A percentile compares a stretch with the other conserved stretches of the same genome.
Evolutionary conservation across 306 rosid species (phyloP).

Genomic region (Cyclanthera cordifolia): DNA sequence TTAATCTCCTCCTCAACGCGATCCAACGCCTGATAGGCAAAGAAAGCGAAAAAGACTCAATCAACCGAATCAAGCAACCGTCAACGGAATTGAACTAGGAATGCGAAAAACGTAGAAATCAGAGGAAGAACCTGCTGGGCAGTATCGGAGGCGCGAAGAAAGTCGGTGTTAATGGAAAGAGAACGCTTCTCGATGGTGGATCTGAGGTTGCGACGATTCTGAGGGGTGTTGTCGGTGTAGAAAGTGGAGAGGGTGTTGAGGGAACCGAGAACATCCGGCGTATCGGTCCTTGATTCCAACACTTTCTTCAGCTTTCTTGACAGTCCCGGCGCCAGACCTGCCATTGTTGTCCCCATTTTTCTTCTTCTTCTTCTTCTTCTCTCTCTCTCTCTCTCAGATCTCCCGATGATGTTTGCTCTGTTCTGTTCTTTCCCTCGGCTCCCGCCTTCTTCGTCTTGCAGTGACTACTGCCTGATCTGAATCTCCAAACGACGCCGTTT

Average conservation of each 20-base stretch:
- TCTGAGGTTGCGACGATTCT: constrained; percentile 85
- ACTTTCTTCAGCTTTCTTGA: constrained; percentile 98
- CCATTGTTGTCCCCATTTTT: constrained; percentile 48
- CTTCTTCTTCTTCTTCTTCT: no score
- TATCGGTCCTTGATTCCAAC: constrained; percentile 66
- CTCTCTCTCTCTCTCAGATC: constrained; percentile 18
- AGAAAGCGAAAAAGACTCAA: neutral
- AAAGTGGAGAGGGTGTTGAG: constrained; percentile 75
- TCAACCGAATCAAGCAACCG: neutral
- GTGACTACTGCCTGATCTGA: neutral
- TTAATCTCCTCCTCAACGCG: constrained; percentile 72
- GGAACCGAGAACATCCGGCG: constrained; percentile 73
- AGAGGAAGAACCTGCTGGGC: constrained; percentile 37
- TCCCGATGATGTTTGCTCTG: neutral
- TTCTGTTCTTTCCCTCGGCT: neutral
- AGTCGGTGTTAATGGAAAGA: constrained; percentile 64
- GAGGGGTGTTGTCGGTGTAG: constrained; percentile 73
- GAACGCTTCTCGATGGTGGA: constrained; percentile 79
- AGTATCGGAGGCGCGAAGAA: constrained; percentile 55
- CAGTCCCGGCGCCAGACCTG: constrained; percentile 75
- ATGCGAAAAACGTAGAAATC: neutral
- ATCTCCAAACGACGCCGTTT: neutral
- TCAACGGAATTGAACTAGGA: neutral
- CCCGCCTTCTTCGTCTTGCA: neutral
- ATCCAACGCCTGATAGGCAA: constrained; percentile 40